Percentiles rank a stretch among this genome's conserved stretches.
Evolutionary conservation across 371 early-diverging fungal species (phyloP).

Genomic region (Coelomomyces lativittatus): DNA sequence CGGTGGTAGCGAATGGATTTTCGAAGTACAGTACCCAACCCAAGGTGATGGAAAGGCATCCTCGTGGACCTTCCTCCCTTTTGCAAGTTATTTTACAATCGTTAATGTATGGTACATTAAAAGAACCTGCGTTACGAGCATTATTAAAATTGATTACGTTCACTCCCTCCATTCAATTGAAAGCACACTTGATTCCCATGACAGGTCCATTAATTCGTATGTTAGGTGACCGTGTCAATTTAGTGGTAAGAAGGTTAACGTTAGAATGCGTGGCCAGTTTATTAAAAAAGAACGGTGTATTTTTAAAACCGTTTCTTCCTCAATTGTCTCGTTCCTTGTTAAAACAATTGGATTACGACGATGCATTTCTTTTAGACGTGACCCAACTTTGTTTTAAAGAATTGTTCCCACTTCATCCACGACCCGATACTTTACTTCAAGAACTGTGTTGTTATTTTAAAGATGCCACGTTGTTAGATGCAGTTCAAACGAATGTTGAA

Average conservation of each 20-base stretch:
- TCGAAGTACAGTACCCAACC: background rate
- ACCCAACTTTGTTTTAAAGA: conserved; percentile 62
- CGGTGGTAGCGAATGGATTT: background rate
- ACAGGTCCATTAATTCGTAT: conserved; percentile 94
- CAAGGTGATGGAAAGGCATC: background rate
- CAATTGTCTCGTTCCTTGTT: conserved; percentile 92
- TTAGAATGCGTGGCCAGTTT: conserved; percentile 59
- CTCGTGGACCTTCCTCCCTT: conserved; percentile 60
- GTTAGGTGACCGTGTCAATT: conserved; percentile 79
- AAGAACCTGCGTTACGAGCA: conserved; percentile 47
- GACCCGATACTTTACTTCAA: conserved; percentile 66
- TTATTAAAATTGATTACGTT: background rate
- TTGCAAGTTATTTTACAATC: conserved; percentile 84
- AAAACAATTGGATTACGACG: conserved; percentile 63
- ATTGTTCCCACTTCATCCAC: conserved; percentile 58
- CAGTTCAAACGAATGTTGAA: too few species aligned
- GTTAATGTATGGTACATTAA: conserved; percentile 67
- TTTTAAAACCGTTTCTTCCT: conserved; percentile 86
- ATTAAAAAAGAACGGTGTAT: conserved; percentile 59
- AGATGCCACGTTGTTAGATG: too few species aligned
- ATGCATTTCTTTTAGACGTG: conserved; percentile 48
- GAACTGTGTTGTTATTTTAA: conserved; percentile 64
- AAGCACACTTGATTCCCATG: conserved; percentile 46
- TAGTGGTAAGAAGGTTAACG: conserved; percentile 77
- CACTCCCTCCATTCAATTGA: background rate